These are phyloP conservation scores for Pulveroboletus sp. DNA, from an alignment of 768 basidiomycete genomes.

Conservation along the genomic window DNA sequence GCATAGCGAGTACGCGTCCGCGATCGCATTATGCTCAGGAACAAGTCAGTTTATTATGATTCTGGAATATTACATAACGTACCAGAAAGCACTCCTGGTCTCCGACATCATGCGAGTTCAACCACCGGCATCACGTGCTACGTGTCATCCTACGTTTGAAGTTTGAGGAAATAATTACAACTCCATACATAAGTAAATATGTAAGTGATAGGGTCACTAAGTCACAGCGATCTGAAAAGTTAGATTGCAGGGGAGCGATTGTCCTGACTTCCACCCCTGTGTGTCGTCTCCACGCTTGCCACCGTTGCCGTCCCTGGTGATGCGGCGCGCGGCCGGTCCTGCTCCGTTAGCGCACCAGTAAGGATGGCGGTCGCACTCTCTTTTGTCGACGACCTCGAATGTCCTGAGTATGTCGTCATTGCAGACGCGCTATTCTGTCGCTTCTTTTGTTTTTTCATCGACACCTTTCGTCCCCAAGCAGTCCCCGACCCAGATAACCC, in stretches of 20 bases:
- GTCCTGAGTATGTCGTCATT: slow-evolving; percentile 6
- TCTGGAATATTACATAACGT: no score
- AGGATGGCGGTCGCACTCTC: background rate
- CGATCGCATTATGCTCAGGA: no score
- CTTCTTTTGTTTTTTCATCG: slow-evolving; percentile 2
- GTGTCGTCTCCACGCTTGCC: background rate
- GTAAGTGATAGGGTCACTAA: no score
- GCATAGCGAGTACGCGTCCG: no score
- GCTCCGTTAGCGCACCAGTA: background rate
- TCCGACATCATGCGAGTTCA: no score
- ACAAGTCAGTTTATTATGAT: no score
- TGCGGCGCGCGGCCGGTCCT: background rate
- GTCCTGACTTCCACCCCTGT: background rate
- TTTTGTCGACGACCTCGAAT: slow-evolving; percentile 5
- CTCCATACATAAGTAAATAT: no score
- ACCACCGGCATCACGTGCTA: no score
- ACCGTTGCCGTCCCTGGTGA: background rate
- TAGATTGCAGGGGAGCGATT: slow-evolving; percentile 6
- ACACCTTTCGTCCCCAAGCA: background rate
- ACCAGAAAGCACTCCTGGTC: no score
- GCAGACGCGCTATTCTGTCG: slow-evolving; percentile 6
- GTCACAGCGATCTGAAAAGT: background rate
- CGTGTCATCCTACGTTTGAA: no score
- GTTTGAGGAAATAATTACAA: no score
- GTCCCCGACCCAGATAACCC: background rate